phyloP scores from a whole-genome alignment of 2,329 filamentous ascomycete species.

The Plectosphaerella plurivora region DNA sequence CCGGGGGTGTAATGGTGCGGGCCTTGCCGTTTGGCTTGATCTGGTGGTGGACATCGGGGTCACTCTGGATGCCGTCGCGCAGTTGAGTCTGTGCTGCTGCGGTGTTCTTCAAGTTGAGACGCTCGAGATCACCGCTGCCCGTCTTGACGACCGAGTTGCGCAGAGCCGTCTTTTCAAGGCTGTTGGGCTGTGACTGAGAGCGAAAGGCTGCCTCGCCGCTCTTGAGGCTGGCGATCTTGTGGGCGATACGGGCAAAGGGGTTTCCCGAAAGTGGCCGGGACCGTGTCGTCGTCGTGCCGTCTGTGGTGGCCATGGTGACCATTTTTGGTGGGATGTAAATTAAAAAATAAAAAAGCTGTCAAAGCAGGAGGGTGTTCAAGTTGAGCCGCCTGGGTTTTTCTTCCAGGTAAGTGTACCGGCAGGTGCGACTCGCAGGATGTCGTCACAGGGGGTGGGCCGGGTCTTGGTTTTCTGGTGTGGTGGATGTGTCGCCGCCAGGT shows the following conservation, averaged over 20 bases:
- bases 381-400: too few species aligned
- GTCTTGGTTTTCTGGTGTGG: too few species aligned
- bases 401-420: too few species aligned
- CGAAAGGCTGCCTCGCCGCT: neutral
- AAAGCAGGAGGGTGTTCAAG: too few species aligned
- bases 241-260: slow-evolving; percentile 14
- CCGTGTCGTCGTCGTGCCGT: too few species aligned
- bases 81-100: neutral
- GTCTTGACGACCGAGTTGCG: slow-evolving; percentile 18
- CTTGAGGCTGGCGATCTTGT: slow-evolving; percentile 7
- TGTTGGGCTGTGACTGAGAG: neutral
- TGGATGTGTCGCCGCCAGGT: too few species aligned
- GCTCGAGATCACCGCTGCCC: slow-evolving; percentile 27
- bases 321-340: too few species aligned
- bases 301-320: too few species aligned
- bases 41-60: neutral
- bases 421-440: too few species aligned
- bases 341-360: too few species aligned
- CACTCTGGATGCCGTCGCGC: slow-evolving; percentile 1
- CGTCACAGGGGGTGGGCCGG: too few species aligned
- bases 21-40: neutral
- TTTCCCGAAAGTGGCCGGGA: neutral
- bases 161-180: slow-evolving; percentile 1
- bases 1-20: neutral
- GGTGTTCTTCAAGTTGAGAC: slow-evolving; percentile 13